Percentiles rank a stretch among this genome's conserved stretches.
These are phyloP conservation scores for Knoxia roxburghii DNA, from an alignment of 257 asterid species.

Conservation along the genomic window DNA sequence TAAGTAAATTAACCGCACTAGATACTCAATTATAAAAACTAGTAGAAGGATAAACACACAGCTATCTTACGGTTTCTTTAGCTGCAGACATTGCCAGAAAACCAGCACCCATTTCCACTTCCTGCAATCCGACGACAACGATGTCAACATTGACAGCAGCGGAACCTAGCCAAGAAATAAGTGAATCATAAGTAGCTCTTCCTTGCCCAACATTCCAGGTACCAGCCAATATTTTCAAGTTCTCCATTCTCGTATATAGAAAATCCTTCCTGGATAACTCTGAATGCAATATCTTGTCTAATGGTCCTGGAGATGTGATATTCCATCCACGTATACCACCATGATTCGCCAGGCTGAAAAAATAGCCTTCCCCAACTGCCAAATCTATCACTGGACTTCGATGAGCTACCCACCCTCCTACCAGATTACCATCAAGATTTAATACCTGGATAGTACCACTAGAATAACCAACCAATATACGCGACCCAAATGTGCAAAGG, in stretches of 20 bases:
- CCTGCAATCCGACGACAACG: slow-evolving; percentile 88
- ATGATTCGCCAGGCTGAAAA: slow-evolving; percentile 79
- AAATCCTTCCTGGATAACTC: slow-evolving; percentile 79
- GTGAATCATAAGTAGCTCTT: slow-evolving; percentile 83
- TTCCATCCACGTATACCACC: slow-evolving; percentile 99
- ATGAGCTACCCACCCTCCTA: slow-evolving; percentile 91
- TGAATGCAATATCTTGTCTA: slow-evolving; percentile 54
- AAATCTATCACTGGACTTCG: slow-evolving; percentile 67
- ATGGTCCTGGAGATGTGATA: slow-evolving; percentile 76
- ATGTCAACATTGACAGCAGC: slow-evolving; percentile 68
- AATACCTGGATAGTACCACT: slow-evolving; percentile 82
- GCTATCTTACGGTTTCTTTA: slow-evolving; percentile 74
- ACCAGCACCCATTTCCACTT: slow-evolving; percentile 99
- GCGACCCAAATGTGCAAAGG: slow-evolving; percentile 64
- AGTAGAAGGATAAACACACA: slow-evolving; percentile 13
- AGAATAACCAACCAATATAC: slow-evolving; percentile 83
- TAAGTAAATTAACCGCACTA: too few species aligned
- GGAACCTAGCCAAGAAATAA: slow-evolving; percentile 84
- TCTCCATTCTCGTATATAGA: slow-evolving; percentile 69
- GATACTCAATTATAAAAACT: neutral
- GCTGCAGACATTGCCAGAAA: slow-evolving; percentile 99
- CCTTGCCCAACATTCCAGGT: slow-evolving; percentile 99
- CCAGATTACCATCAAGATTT: slow-evolving; percentile 73
- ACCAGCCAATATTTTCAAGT: slow-evolving; percentile 82
- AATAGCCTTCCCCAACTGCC: slow-evolving; percentile 60